Evolutionary conservation across 441 rosid species (phyloP).

Genomic region (Melastoma candidum): DNA sequence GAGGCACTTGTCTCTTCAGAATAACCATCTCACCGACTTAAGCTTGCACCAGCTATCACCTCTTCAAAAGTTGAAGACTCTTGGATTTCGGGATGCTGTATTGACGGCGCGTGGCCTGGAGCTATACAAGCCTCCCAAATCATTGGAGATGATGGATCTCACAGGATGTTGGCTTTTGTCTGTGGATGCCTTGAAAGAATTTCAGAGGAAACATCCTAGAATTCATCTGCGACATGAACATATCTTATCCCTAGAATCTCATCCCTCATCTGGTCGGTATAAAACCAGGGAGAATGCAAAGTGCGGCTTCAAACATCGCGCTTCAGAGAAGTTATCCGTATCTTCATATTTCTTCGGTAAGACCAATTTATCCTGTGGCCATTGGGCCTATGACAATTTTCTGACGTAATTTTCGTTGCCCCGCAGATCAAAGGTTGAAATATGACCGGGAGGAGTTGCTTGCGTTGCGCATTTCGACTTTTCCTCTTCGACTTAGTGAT

Average conservation of each 20-base stretch:
- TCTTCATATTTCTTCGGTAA: constrained; percentile 40
- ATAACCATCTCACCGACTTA: constrained; percentile 56
- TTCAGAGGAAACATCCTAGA: constrained; percentile 41
- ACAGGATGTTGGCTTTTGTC: constrained; percentile 91
- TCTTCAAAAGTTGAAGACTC: constrained; percentile 45
- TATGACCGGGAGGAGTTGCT: constrained; percentile 64
- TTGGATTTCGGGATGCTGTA: constrained; percentile 59
- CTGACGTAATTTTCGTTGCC: constrained; percentile 6
- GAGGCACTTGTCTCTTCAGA: constrained; percentile 47
- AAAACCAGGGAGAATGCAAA: constrained; percentile 16
- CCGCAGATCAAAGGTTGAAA: constrained; percentile 78
- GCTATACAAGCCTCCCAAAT: constrained; percentile 41
- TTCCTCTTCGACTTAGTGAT: constrained; percentile 20
- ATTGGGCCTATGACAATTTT: neutral
- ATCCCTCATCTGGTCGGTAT: constrained; percentile 17
- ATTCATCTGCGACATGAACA: constrained; percentile 54
- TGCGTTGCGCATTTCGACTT: constrained; percentile 35
- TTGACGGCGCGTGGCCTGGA: constrained; percentile 55
- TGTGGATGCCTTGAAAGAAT: constrained; percentile 32
- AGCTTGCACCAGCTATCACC: constrained; percentile 48
- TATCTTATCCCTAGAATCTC: constrained; percentile 21
- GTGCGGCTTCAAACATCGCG: constrained; percentile 21
- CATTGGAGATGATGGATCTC: constrained; percentile 53
- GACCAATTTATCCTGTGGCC: constrained; percentile 4
- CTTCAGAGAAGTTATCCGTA: constrained; percentile 23